These are phyloP conservation scores for Botryotinia globosa DNA, from an alignment of 2,329 filamentous ascomycete genomes.

Conservation along the genomic window DNA sequence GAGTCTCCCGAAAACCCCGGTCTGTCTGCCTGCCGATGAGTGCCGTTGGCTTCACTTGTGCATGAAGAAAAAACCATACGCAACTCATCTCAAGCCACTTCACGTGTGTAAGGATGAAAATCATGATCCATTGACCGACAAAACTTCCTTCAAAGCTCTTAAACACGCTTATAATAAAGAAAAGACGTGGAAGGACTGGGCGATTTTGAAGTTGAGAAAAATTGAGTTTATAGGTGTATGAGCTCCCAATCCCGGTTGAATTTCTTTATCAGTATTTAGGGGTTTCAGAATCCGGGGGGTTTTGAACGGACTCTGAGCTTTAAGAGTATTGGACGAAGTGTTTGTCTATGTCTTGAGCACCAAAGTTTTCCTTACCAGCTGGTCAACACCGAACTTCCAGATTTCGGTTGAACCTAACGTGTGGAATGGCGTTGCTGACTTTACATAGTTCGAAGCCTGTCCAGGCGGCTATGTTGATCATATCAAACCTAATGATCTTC, in stretches of 20 bases:
- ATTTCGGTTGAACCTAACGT: neutral
- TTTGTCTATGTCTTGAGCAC: neutral
- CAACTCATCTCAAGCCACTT: neutral
- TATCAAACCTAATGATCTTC: slow-evolving; percentile 20
- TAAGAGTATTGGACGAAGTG: neutral
- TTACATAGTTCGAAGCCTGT: slow-evolving; percentile 1
- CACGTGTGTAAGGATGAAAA: neutral
- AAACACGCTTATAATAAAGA: neutral
- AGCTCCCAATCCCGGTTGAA: neutral
- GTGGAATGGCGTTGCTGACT: neutral
- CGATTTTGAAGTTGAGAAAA: neutral
- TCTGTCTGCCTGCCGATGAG: neutral
- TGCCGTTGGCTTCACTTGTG: slow-evolving; percentile 7
- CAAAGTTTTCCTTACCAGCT: neutral
- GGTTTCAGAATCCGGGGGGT: no score
- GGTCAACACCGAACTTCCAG: neutral
- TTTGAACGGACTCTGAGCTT: neutral
- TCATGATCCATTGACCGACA: neutral
- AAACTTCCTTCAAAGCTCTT: neutral
- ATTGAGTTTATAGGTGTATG: slow-evolving; percentile 5
- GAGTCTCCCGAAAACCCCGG: neutral
- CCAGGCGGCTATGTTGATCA: slow-evolving; percentile 21
- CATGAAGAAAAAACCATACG: neutral
- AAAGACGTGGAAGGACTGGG: neutral
- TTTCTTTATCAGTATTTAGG: neutral